Percentiles rank a stretch among this genome's conserved stretches.
These are phyloP conservation scores for Neonectria magnoliae DNA, from an alignment of 2,329 filamentous ascomycete genomes.

Conservation along the genomic window DNA sequence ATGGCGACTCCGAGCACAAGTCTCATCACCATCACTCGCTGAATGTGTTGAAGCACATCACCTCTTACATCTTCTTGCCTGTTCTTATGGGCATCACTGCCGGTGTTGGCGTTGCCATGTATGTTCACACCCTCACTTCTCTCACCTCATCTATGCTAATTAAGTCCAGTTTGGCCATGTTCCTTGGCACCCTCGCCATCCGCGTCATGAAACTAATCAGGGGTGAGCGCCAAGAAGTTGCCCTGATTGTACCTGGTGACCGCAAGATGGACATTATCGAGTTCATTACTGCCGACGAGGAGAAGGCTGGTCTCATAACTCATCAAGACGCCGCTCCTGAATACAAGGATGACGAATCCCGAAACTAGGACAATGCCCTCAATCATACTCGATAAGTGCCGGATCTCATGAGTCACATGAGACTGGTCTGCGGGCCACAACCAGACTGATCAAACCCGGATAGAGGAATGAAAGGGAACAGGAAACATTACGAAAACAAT, in stretches of 20 bases:
- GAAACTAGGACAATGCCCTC: constrained; percentile 28
- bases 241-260: constrained; percentile 19
- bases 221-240: constrained; percentile 27
- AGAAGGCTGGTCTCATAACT: constrained; percentile 62
- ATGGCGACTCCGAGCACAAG: constrained; percentile 39
- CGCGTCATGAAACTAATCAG: constrained; percentile 65
- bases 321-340: constrained; percentile 45
- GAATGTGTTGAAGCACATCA: constrained; percentile 63
- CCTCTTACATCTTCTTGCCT: constrained; percentile 72
- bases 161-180: constrained; percentile 66
- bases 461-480: constrained; percentile 7
- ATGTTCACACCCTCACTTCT: constrained; percentile 43
- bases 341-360: constrained; percentile 42
- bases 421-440: neutral
- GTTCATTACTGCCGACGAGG: constrained; percentile 51
- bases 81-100: constrained; percentile 74
- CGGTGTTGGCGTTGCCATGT: constrained; percentile 74
- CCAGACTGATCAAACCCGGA: neutral
- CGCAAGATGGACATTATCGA: constrained; percentile 52
- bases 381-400: neutral
- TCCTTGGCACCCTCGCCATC: constrained; percentile 69
- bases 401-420: neutral
- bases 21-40: constrained; percentile 49
- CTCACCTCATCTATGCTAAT: constrained; percentile 40
- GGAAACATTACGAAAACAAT: constrained; percentile 17